Conservation (phyloP, 2,329 filamentous ascomycete species). For the Thelonectria olida region DNA sequence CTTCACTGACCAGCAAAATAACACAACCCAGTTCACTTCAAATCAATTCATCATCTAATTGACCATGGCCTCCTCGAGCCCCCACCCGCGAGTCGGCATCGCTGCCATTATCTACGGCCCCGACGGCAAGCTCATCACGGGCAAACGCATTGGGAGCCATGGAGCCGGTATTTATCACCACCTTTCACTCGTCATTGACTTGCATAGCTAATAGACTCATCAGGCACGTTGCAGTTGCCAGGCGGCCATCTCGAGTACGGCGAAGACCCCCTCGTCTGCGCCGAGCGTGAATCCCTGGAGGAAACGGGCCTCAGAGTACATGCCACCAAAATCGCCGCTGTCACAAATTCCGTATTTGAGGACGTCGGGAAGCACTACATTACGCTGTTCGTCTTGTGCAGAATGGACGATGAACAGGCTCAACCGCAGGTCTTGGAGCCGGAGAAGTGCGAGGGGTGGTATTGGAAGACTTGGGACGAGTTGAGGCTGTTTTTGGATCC, state of each 20-base stretch:
- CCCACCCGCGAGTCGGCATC: conserved; percentile 57
- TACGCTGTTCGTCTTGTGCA: conserved; percentile 73
- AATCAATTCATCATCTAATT: too few relatives aligned
- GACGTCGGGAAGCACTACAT: conserved; percentile 75
- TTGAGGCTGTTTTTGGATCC: conserved; percentile 42
- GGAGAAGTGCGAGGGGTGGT: conserved; percentile 61
- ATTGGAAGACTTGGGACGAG: conserved; percentile 57
- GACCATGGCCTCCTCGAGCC: conserved; percentile 24
- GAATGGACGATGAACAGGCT: conserved; percentile 55
- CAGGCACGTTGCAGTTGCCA: conserved; percentile 72
- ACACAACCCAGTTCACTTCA: too few relatives aligned
- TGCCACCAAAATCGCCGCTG: conserved; percentile 62
- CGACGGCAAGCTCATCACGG: conserved; percentile 56
- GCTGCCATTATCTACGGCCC: conserved; percentile 55
- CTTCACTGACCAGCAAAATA: too few relatives aligned
- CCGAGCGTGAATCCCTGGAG: conserved; percentile 73
- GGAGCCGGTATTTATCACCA: conserved; percentile 57
- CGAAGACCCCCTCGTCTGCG: conserved; percentile 70
- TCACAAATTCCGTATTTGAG: conserved; percentile 74
- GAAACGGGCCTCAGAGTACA: conserved; percentile 72
- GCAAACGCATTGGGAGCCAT: conserved; percentile 58
- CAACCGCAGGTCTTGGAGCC: conserved; percentile 61
- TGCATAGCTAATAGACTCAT: neutral
- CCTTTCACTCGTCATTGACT: neutral
- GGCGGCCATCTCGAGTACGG: conserved; percentile 80